phyloP scores from a whole-genome alignment of 2,329 filamentous ascomycete genomes.

The Colletotrichum sp. region DNA sequence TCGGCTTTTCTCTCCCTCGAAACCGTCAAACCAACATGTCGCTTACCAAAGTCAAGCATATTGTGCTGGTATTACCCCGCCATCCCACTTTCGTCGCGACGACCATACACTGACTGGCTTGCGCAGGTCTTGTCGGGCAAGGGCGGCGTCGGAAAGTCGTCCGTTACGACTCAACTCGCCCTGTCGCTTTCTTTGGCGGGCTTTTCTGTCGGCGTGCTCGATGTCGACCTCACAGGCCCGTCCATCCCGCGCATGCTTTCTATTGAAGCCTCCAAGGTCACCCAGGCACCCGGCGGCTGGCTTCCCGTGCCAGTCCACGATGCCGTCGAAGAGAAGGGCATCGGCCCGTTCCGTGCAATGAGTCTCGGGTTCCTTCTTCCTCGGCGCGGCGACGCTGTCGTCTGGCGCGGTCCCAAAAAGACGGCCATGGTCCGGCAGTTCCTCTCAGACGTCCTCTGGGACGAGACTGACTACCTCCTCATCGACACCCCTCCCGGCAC shows the following conservation, averaged over 20 bases:
- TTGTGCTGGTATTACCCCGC: conserved; percentile 67
- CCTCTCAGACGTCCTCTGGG: conserved; percentile 89
- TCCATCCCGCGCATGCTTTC: conserved; percentile 95
- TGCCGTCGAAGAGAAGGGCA: conserved; percentile 51
- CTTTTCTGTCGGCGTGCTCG: conserved; percentile 90
- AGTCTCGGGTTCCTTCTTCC: conserved; percentile 90
- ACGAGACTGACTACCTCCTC: conserved; percentile 85
- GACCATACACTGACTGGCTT: background rate
- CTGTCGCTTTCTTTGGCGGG: conserved; percentile 86
- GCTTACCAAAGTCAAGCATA: conserved; percentile 74
- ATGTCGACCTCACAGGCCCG: conserved; percentile 94
- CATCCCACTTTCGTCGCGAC: background rate
- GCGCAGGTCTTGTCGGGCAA: conserved; percentile 87
- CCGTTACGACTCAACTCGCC: conserved; percentile 94
- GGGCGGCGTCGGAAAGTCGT: conserved; percentile 97
- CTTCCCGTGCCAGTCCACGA: conserved; percentile 85
- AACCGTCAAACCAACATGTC: conserved; percentile 53
- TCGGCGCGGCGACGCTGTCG: conserved; percentile 85
- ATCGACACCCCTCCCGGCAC: conserved; percentile 97
- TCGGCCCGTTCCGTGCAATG: conserved; percentile 81
- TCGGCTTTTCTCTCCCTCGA: background rate
- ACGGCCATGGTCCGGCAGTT: conserved; percentile 99
- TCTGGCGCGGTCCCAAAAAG: conserved; percentile 98
- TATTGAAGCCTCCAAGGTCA: conserved; percentile 87
- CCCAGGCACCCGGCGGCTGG: conserved; percentile 91